These are phyloP conservation scores for Arbutus unedo DNA, from an alignment of 148 eudicot genomes.

Conservation along the genomic window DNA sequence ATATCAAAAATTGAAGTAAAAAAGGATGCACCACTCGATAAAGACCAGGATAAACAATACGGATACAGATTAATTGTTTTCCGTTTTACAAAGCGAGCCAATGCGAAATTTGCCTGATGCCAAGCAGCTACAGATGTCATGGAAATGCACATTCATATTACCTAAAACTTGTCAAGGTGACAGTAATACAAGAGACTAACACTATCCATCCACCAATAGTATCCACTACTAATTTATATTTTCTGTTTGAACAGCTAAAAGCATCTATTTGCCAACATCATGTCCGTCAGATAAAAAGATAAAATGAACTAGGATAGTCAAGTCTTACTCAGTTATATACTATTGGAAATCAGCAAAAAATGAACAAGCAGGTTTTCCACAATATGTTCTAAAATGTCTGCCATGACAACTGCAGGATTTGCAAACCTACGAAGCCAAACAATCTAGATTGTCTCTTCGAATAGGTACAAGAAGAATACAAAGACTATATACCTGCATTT, in stretches of 20 bases:
- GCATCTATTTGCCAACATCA: background rate
- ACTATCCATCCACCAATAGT: background rate
- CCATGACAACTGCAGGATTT: background rate
- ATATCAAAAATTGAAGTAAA: no score
- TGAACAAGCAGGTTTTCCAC: background rate
- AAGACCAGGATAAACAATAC: background rate
- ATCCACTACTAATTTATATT: background rate
- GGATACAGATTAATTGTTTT: background rate
- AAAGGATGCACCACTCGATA: background rate
- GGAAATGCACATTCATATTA: background rate
- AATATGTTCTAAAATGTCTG: background rate
- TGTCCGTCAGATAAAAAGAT: background rate
- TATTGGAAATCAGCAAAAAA: background rate
- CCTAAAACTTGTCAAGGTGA: background rate
- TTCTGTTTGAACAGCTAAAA: slow-evolving; percentile 1
- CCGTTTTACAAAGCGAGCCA: background rate
- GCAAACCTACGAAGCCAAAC: slow-evolving; percentile 2
- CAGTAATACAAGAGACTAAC: background rate
- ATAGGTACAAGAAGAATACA: background rate
- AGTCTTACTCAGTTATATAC: background rate
- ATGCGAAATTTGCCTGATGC: background rate
- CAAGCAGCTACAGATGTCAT: background rate
- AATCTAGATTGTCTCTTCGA: background rate
- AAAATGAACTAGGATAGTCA: background rate
- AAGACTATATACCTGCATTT: slow-evolving; percentile 35